Evolutionary conservation across 1,284 basidiomycete genomes (phyloP), one percentile per base, ranked within the genome.

Genomic region (Ganoderma multipileum): DNA sequence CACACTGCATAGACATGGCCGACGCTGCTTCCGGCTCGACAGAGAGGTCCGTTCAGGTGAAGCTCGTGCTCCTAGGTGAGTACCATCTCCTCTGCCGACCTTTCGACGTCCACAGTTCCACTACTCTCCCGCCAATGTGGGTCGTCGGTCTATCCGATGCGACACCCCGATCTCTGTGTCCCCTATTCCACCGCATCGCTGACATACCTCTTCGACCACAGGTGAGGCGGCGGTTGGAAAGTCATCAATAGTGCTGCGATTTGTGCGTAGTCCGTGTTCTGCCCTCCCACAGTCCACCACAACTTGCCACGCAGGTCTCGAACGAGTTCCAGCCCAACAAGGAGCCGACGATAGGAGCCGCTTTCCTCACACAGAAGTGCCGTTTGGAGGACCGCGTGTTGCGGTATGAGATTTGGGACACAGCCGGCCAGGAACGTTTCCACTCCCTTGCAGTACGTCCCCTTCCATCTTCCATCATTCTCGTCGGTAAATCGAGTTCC

Each of bases 141-240:
- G 23, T 8, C 12, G 28, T 62, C 7, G 38, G 23, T 42, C 44
- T 39, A 20, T 38, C 57, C 20, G 28, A 2, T 61, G 23, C 12
- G 42, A 30, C 23, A 6, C n/a, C 4, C 20, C 23, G 20, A n/a
- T 8, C 12, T 14, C 36, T 5, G 20, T 2, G 16, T 58, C 38
- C 11, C 11, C 47, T 23, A 26, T 59, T 41, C 23, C 30, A 58
- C 18, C 36, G 16, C 26, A 36, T 58, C 69, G 55, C 74, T 78
- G 36, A 75, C 58, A 7, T 30, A 11, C 18, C n/a, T 57, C 63
- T 55, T n/a, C 33, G 12, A 42, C 23, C 64, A 33, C 65, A 97
- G 95, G 97, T 75, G 98, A 99, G 86, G 96, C 97, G 70, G 97
- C 98, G 68, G 98, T 99, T 66, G 98, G 98, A 73, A 99, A 99